Percentiles rank a stretch among this genome's conserved stretches.
Evolutionary conservation across 2,329 filamentous ascomycete genomes (phyloP).

Genomic region (Blastomyces emzantsi): DNA sequence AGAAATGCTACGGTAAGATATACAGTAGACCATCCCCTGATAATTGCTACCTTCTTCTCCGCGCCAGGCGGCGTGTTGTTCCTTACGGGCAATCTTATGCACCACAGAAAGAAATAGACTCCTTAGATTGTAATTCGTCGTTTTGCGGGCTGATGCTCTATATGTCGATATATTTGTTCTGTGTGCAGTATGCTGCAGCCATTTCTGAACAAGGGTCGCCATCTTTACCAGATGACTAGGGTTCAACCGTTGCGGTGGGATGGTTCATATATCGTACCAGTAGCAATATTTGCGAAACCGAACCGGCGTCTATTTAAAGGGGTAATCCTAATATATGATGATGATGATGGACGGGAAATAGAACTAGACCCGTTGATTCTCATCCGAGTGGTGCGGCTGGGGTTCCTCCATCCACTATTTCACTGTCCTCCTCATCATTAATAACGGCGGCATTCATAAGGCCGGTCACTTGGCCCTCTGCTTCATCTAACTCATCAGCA

Average conservation of each 20-base stretch:
- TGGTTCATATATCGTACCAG: not conserved
- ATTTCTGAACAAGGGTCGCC: not conserved
- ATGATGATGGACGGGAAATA: not conserved
- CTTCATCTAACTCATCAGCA: slow-evolving; percentile 37
- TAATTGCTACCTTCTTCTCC: not conserved
- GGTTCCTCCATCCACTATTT: slow-evolving; percentile 13
- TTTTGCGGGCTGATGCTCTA: not conserved
- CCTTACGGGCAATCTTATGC: not conserved
- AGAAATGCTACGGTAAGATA: not conserved
- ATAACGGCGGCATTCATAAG: slow-evolving; percentile 36
- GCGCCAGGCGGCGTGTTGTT: not conserved
- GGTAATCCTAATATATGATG: not conserved
- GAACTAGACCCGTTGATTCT: not conserved
- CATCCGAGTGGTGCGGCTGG: slow-evolving; percentile 18
- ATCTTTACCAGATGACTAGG: not conserved
- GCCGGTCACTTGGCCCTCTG: slow-evolving; percentile 34
- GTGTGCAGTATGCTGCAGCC: not conserved
- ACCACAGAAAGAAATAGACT: not conserved
- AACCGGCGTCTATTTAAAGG: not conserved
- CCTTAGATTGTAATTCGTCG: slow-evolving; percentile 2
- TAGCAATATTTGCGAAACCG: slow-evolving; percentile 3
- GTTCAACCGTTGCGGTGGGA: not conserved
- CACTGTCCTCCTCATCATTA: slow-evolving; percentile 33
- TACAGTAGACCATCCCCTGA: not conserved
- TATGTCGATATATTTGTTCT: slow-evolving; percentile 4